These are phyloP conservation scores for Mycena venus DNA, from an alignment of 768 basidiomycete species.

Conservation along the genomic window DNA sequence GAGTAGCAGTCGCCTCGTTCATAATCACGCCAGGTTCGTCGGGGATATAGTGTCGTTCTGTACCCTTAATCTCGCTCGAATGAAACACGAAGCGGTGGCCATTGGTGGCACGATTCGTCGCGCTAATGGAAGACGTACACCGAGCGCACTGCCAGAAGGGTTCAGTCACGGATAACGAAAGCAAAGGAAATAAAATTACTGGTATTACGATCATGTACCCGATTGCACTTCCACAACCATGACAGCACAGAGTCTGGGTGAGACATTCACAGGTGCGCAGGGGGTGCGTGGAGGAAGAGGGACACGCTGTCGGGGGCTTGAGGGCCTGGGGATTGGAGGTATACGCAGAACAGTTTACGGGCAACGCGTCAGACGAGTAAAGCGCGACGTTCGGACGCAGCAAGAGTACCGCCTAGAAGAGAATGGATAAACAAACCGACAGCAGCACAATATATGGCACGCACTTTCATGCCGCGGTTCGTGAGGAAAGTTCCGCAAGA, in stretches of 20 bases:
- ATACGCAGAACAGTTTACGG: constrained; percentile 81
- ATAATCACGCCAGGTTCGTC: constrained; percentile 75
- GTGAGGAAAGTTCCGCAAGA: constrained; percentile 82
- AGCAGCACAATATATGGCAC: constrained; percentile 13
- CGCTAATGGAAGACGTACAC: constrained; percentile 79
- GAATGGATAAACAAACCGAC: neutral
- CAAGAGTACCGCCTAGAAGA: constrained; percentile 81
- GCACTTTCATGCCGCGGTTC: constrained; percentile 88
- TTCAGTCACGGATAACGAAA: constrained; percentile 1
- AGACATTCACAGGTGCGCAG: constrained; percentile 84
- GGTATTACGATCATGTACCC: constrained; percentile 89
- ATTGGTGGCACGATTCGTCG: constrained; percentile 80
- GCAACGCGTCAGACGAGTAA: constrained; percentile 86
- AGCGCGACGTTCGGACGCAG: constrained; percentile 85
- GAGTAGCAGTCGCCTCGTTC: constrained; percentile 45
- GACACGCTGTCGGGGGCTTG: constrained; percentile 52
- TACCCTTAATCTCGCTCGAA: constrained; percentile 73
- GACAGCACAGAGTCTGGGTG: constrained; percentile 85
- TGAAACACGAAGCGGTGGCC: constrained; percentile 92
- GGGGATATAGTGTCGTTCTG: constrained; percentile 73
- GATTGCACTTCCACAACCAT: constrained; percentile 79
- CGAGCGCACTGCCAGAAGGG: constrained; percentile 65
- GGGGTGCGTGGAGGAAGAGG: constrained; percentile 48
- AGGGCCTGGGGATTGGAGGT: constrained; percentile 61
- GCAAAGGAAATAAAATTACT: constrained; percentile 41